Percentiles rank a stretch among this genome's conserved stretches.
Conservation (phyloP, 23 red algal genomes). For the Agarophyton chilense region DNA sequence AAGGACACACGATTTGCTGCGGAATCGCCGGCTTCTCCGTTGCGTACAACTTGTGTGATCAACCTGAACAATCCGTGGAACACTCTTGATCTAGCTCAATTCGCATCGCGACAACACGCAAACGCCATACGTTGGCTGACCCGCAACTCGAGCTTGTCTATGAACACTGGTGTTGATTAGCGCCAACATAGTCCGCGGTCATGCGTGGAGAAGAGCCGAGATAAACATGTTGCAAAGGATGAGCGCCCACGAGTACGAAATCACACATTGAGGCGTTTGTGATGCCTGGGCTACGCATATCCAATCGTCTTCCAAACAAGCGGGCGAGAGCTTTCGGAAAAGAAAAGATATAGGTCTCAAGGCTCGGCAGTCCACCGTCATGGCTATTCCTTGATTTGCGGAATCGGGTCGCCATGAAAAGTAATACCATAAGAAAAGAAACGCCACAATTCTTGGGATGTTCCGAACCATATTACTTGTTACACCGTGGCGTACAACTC, state of each 20-base stretch:
- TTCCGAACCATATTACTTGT: neutral
- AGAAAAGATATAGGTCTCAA: slow-evolving; percentile 37
- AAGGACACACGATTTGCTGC: no score
- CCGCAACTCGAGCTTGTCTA: no score
- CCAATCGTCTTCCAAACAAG: slow-evolving; percentile 47
- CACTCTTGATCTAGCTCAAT: no score
- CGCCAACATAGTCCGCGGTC: neutral
- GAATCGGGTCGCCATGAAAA: slow-evolving; percentile 5
- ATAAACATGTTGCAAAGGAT: slow-evolving; percentile 26
- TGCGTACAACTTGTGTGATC: no score
- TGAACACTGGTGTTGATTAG: no score
- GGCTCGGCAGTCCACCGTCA: slow-evolving; percentile 48
- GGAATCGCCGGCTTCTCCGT: no score
- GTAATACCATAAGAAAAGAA: slow-evolving; percentile 44
- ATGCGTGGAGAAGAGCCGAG: neutral
- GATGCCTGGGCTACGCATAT: slow-evolving; percentile 35
- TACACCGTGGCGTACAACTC: neutral
- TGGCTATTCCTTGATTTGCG: neutral
- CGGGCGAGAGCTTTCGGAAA: neutral
- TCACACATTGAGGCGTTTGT: slow-evolving; percentile 7
- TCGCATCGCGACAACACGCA: no score
- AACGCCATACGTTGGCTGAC: no score
- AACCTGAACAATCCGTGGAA: no score
- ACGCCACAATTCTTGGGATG: neutral
- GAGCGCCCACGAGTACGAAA: slow-evolving; percentile 35